phyloP scores from a whole-genome alignment of 768 basidiomycete genomes.

The Boletus edulis region DNA sequence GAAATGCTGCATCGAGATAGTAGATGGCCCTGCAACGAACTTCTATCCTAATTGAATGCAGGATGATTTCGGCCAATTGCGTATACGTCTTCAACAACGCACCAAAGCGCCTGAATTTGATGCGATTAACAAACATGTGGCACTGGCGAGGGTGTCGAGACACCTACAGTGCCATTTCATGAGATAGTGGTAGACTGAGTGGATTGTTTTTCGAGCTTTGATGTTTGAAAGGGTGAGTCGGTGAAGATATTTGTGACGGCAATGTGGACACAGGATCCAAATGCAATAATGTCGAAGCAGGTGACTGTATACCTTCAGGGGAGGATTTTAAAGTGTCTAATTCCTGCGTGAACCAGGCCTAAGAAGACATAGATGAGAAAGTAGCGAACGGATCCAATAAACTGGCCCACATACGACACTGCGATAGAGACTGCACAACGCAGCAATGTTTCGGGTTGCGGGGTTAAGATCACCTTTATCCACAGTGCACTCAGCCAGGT shows the following conservation, averaged over 20 bases:
- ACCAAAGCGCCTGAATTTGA: slow-evolving; percentile 74
- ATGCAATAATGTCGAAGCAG: slow-evolving; percentile 43
- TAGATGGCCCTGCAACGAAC: slow-evolving; percentile 81
- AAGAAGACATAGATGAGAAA: slow-evolving; percentile 4
- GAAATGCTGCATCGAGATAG: slow-evolving; percentile 77
- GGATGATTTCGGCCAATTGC: slow-evolving; percentile 81
- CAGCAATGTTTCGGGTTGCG: slow-evolving; percentile 68
- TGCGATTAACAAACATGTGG: slow-evolving; percentile 2
- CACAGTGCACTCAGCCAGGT: slow-evolving; percentile 56
- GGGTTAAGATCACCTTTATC: slow-evolving; percentile 63
- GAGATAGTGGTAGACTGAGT: slow-evolving; percentile 73
- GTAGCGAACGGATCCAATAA: not conserved
- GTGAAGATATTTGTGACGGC: slow-evolving; percentile 44
- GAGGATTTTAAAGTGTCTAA: slow-evolving; percentile 64
- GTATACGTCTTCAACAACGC: slow-evolving; percentile 88
- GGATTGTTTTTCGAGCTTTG: slow-evolving; percentile 42
- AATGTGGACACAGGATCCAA: slow-evolving; percentile 46
- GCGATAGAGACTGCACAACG: slow-evolving; percentile 76
- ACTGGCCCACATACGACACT: slow-evolving; percentile 65
- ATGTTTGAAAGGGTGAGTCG: slow-evolving; percentile 43
- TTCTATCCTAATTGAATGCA: slow-evolving; percentile 86
- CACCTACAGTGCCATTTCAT: slow-evolving; percentile 85
- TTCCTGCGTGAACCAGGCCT: slow-evolving; percentile 86
- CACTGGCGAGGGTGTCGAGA: not conserved
- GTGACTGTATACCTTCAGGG: slow-evolving; percentile 48